Evolutionary conservation across 805 yeast genomes (phyloP).

Genomic region (Isabelozyma pseudorhagii): DNA sequence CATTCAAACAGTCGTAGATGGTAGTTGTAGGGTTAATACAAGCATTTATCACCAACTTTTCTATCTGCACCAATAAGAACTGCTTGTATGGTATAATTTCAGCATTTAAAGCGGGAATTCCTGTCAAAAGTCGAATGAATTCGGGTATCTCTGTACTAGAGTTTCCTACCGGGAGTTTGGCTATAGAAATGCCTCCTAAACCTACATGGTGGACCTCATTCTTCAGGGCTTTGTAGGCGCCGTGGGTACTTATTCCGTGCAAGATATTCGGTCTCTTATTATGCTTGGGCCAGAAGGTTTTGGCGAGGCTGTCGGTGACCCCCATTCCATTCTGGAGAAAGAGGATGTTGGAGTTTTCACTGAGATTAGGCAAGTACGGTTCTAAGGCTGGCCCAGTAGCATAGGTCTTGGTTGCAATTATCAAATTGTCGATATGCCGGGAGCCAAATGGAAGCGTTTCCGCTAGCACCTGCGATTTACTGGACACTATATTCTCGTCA

Average conservation of each 20-base stretch:
- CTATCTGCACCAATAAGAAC: constrained; percentile 56
- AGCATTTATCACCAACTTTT: constrained; percentile 75
- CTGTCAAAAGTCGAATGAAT: constrained; percentile 17
- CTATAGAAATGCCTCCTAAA: constrained; percentile 56
- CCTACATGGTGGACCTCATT: constrained; percentile 61
- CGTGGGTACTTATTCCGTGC: constrained; percentile 83
- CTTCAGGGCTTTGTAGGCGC: constrained; percentile 53
- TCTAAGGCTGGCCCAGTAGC: constrained; percentile 64
- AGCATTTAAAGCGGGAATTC: constrained; percentile 22
- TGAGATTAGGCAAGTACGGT: constrained; percentile 50
- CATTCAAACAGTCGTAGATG: constrained; percentile 71
- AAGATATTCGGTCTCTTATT: constrained; percentile 52
- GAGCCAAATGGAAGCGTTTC: constrained; percentile 17
- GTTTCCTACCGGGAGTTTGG: constrained; percentile 31
- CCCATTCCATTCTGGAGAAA: constrained; percentile 91
- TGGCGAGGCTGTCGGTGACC: constrained; percentile 48
- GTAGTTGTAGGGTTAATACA: constrained; percentile 86
- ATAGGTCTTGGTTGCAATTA: constrained; percentile 78
- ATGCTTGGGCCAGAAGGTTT: constrained; percentile 50
- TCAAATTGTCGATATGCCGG: constrained; percentile 48
- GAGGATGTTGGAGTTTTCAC: constrained; percentile 51
- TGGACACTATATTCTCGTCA: constrained; percentile 10
- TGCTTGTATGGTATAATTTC: constrained; percentile 36
- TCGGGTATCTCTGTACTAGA: constrained; percentile 10
- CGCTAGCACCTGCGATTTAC: constrained; percentile 15